phyloP scores from a whole-genome alignment of 139 green algal genomes.

The Closterium sp. region DNA sequence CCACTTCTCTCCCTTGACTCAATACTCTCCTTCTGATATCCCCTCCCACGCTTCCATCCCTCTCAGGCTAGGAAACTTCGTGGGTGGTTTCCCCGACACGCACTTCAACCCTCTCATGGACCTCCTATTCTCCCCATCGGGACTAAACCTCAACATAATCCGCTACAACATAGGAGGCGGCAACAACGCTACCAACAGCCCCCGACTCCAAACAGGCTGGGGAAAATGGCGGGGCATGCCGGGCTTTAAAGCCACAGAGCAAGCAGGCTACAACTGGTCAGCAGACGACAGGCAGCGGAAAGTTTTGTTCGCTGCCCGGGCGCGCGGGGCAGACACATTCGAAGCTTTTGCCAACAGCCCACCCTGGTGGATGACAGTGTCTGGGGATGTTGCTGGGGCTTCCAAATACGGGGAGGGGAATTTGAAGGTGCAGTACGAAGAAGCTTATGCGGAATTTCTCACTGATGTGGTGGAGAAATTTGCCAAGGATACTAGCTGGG shows the following conservation, averaged over 20 bases:
- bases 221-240: neutral
- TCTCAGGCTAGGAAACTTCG: too few relatives aligned
- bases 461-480: constrained; percentile 38
- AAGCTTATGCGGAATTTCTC: constrained; percentile 48
- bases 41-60: too few relatives aligned
- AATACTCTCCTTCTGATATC: too few relatives aligned
- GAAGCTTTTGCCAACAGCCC: constrained; percentile 55
- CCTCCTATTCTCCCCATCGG: constrained; percentile 48
- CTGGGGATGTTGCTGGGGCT: constrained; percentile 26
- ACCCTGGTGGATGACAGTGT: constrained; percentile 51
- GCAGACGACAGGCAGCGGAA: constrained; percentile 33
- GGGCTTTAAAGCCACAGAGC: constrained; percentile 22
- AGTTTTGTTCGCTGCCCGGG: constrained; percentile 36
- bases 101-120: constrained; percentile 25
- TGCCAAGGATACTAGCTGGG: neutral
- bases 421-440: constrained; percentile 31
- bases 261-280: constrained; percentile 29
- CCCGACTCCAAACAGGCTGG: too few relatives aligned
- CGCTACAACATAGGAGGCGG: too few relatives aligned
- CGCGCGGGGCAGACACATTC: constrained; percentile 31
- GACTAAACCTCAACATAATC: constrained; percentile 49
- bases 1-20: neutral
- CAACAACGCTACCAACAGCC: too few relatives aligned
- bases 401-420: constrained; percentile 25
- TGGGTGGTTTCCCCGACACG: too few relatives aligned